phyloP scores from a whole-genome alignment of 2,329 filamentous ascomycete species.

The Colletotrichum sidae region DNA sequence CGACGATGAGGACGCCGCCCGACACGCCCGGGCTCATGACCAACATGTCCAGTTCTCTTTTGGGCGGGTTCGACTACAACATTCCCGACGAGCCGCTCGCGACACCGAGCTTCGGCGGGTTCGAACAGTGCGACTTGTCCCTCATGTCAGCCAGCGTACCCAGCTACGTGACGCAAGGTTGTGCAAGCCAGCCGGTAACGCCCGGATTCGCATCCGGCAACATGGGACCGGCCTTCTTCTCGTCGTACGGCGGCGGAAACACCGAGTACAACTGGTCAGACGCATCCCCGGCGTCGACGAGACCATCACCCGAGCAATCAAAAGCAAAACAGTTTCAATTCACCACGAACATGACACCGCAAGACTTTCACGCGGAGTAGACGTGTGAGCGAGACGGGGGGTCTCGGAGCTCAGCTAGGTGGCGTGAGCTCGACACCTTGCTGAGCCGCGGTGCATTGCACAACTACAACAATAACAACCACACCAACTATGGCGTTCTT shows the following conservation, averaged over 20 bases:
- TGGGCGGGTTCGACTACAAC: slow-evolving; percentile 51
- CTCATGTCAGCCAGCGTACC: slow-evolving; percentile 52
- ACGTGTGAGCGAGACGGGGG: background rate
- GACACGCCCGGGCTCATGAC: slow-evolving; percentile 62
- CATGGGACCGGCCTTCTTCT: slow-evolving; percentile 56
- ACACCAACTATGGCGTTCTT: slow-evolving; percentile 11
- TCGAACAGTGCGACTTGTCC: slow-evolving; percentile 54
- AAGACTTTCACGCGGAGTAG: slow-evolving; percentile 38
- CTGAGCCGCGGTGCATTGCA: too few species aligned
- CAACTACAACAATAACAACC: slow-evolving; percentile 8
- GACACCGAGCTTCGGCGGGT: slow-evolving; percentile 58
- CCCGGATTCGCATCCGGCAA: slow-evolving; percentile 57
- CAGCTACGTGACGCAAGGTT: slow-evolving; percentile 56
- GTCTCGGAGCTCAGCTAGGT: background rate
- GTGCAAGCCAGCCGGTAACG: slow-evolving; percentile 60
- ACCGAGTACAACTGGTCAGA: slow-evolving; percentile 66
- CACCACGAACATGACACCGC: slow-evolving; percentile 48
- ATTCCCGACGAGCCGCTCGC: slow-evolving; percentile 61
- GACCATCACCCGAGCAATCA: slow-evolving; percentile 47
- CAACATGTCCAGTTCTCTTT: slow-evolving; percentile 54
- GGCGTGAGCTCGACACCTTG: too few species aligned
- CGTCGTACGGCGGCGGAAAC: slow-evolving; percentile 47
- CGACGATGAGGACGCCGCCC: slow-evolving; percentile 64
- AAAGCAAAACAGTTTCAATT: slow-evolving; percentile 47
- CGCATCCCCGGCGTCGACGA: slow-evolving; percentile 48